Conservation (phyloP, 495 filamentous ascomycete genomes). For the Xylaria acuta region DNA sequence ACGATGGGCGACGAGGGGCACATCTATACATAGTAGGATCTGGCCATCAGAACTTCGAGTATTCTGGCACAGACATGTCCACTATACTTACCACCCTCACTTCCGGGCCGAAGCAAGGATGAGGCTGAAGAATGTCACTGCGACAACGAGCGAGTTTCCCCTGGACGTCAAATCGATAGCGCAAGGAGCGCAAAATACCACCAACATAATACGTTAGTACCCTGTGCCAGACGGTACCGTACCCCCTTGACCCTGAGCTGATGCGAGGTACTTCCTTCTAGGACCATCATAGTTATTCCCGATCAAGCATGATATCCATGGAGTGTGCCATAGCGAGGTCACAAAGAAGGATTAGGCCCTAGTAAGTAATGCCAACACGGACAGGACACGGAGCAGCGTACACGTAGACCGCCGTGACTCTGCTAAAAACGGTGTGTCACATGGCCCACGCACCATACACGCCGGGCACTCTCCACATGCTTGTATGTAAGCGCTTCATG, state of each 20-base stretch:
- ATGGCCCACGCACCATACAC: not conserved
- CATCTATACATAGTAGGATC: not conserved
- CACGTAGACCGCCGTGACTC: not conserved
- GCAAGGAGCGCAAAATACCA: not conserved
- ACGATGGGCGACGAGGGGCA: not conserved
- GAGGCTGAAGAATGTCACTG: slow-evolving; percentile 11
- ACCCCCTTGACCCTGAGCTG: not conserved
- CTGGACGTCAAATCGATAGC: slow-evolving; percentile 1
- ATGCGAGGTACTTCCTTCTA: slow-evolving; percentile 1
- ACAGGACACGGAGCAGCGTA: not conserved
- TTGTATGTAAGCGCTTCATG: not conserved
- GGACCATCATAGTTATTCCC: not conserved
- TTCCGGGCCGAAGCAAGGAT: not conserved
- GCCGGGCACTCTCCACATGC: not conserved
- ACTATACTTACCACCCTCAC: not conserved
- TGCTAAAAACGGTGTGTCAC: slow-evolving; percentile 9
- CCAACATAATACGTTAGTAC: not conserved
- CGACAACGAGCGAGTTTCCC: not conserved
- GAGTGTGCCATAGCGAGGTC: slow-evolving; percentile 8
- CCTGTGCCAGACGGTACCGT: not conserved
- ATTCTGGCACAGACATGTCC: not conserved
- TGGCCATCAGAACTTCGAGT: not conserved
- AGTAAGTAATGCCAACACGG: slow-evolving; percentile 1
- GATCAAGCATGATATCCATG: slow-evolving; percentile 8
- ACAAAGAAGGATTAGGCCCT: slow-evolving; percentile 3